These are phyloP conservation scores for Cladophialophora bantiana DNA, from an alignment of 2,329 filamentous ascomycete species.

Conservation along the genomic window DNA sequence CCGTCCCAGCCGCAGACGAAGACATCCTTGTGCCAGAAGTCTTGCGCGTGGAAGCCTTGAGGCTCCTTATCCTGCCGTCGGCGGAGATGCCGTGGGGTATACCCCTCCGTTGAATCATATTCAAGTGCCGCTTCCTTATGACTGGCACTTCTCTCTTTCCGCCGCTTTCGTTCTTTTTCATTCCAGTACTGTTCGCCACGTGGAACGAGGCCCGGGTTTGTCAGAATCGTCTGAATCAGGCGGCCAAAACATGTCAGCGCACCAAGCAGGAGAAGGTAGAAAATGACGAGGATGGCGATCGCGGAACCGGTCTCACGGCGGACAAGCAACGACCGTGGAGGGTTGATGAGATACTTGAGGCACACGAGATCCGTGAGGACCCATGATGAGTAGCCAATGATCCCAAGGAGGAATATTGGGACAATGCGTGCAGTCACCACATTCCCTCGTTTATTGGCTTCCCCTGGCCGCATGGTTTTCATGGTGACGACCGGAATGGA, in stretches of 20 bases:
- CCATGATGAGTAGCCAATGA: conserved; percentile 74
- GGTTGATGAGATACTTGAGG: conserved; percentile 72
- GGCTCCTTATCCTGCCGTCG: conserved; percentile 40
- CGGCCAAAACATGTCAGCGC: conserved; percentile 74
- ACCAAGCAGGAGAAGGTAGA: conserved; percentile 73
- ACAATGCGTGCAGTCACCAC: conserved; percentile 70
- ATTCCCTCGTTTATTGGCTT: conserved; percentile 48
- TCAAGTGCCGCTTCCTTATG: conserved; percentile 34
- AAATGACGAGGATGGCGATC: conserved; percentile 73
- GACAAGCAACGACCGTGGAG: conserved; percentile 48
- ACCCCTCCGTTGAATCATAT: conserved; percentile 22
- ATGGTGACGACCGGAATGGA: conserved; percentile 11
- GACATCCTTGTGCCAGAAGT: conserved; percentile 67
- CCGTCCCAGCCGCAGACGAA: conserved; percentile 86
- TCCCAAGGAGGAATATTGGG: conserved; percentile 71
- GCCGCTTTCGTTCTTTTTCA: conserved; percentile 41
- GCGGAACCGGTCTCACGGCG: conserved; percentile 63
- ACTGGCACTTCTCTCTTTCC: conserved; percentile 26
- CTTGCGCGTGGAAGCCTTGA: conserved; percentile 29
- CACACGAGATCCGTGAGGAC: conserved; percentile 72
- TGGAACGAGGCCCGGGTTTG: conserved; percentile 76
- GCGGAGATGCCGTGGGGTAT: conserved; percentile 24
- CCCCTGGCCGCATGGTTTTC: conserved; percentile 27
- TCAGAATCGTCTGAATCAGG: conserved; percentile 70
- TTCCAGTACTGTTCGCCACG: conserved; percentile 58